Evolutionary conservation across 164 flowering plant species (phyloP), one percentile per base, ranked within the genome.

Genomic region (Piper longum): DNA sequence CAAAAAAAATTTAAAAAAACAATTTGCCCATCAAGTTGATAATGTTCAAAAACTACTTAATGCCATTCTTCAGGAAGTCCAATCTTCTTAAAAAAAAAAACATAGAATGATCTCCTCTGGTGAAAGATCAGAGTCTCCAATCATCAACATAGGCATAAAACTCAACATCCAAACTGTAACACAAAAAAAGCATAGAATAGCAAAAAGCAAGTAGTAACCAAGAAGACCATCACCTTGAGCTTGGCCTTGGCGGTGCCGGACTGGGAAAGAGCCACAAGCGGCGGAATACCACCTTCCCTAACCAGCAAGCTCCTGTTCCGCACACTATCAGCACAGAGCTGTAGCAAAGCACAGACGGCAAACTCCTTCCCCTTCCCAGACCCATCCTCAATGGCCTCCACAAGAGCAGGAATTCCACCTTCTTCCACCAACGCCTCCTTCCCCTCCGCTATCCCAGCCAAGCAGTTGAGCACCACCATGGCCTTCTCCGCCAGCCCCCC

Each of bases 241-340:
- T 93, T 93, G 36, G 97, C 96, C 60, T 86, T 75, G 48, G 81
- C 74, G 16, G 83, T 85, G 3, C 92, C 96, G 11, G 80, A 68
- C 76, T 93, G 97, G 2, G 97, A 90, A 48, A 93, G 81, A 0
- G 91, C 95, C 16, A 85, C 97, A 4, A 93, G 78, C 2, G 97
- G 97, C 64, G 99, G 97, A 57, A 93, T 88, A n/a, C 83, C 96
- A 16, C 99, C 99, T 70, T 90, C 97, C 62, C 89, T 80, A 39
- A 87, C 96, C 40, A 93, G 77, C 78, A 90, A 69, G 17, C 86
- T 89, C 41, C 99, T 71, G 67, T 82, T 84, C 63, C 71, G 59
- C 13, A 81, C 77, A 71, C 80, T 84, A 16, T 88, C 86, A 3
- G 62, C 72, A 65, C 99, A 90, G 56, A 93, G 58, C 71, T 80